Base-by-base conservation (phyloP, 441 rosid species). In the Mallotus repandus region DNA sequence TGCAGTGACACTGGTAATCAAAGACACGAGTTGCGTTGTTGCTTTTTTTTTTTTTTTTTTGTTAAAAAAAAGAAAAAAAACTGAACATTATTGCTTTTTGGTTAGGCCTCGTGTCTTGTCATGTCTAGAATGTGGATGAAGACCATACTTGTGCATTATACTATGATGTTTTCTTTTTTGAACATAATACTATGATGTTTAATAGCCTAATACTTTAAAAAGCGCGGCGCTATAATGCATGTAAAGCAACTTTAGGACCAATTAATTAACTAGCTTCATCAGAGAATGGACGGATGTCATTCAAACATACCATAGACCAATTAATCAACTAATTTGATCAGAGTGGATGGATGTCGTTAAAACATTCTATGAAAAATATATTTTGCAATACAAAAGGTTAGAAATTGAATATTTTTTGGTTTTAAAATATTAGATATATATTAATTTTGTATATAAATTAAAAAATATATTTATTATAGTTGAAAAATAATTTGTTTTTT, bases 181-280 rank as follows among this genome's bases (percentile, higher is more conserved):
- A 5, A 38, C 41, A 4, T 4, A 38, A 38, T 38, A 38, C 41
- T 4, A 38, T 38, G 41, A 38, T 38, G 41, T 38, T 38, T 38
- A 38, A 4, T 6, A 0, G 0, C 41, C 41, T 38, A 25, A 38
- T 38, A 38, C 41, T 38, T 38, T 38, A 38, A 35, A 71, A 46
- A 64, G 54, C 43, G 76, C 70, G 29, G 56, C 56, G 64, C 56
- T 45, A 73, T 55, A 9, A 73, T 63, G 69, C 59, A 58, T 59
- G 16, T 12, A 54, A 38, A 63, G 41, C 8, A 54, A 6, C 63
- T 54, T 72, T 41, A 19, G 8, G 14, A 15, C 22, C 9, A 35
- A 50, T 41, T 72, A 13, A 63, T 9, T 60, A 35, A 15, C 38
- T 12, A n/a, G 48, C 12, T 46, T 5, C 13, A 1, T 68, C 50